These are phyloP conservation scores for Camellia japonica DNA, from an alignment of 148 eudicot genomes.

Conservation along the genomic window DNA sequence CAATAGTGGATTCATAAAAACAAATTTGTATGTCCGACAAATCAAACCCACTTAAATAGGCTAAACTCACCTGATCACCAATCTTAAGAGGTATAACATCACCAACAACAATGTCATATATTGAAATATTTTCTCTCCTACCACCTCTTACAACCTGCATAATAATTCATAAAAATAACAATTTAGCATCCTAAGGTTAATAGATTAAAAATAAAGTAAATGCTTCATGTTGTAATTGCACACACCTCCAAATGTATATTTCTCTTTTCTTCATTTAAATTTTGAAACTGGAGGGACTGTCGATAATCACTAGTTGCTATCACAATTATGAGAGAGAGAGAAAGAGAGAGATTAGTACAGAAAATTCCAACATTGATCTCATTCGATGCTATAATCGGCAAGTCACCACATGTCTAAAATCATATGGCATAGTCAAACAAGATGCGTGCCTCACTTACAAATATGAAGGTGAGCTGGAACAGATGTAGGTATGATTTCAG, in stretches of 20 bases:
- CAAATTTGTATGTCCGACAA: not conserved
- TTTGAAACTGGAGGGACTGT: constrained; percentile 92
- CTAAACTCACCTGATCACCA: constrained; percentile 73
- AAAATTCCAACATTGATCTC: constrained; percentile 3
- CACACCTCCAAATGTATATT: constrained; percentile 79
- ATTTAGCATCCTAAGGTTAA: not conserved
- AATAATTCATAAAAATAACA: constrained; percentile 1
- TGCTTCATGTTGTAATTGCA: not conserved
- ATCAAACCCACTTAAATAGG: not conserved
- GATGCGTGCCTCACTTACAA: not conserved
- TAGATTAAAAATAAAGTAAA: not conserved
- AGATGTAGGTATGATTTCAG: not conserved
- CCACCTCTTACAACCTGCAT: constrained; percentile 82
- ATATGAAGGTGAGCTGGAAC: not conserved
- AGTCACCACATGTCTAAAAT: constrained; percentile 2
- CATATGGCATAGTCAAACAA: not conserved
- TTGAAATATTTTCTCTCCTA: constrained; percentile 80
- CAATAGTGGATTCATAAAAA: not conserved
- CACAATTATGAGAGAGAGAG: not conserved
- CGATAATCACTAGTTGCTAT: constrained; percentile 83
- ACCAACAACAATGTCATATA: constrained; percentile 85
- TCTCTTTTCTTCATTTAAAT: constrained; percentile 77
- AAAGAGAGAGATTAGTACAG: constrained; percentile 3
- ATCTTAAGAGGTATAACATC: constrained; percentile 88
- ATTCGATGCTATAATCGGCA: constrained; percentile 1